Base-by-base conservation (phyloP, 805 yeast species). In the Nakazawaea siamensis region DNA sequence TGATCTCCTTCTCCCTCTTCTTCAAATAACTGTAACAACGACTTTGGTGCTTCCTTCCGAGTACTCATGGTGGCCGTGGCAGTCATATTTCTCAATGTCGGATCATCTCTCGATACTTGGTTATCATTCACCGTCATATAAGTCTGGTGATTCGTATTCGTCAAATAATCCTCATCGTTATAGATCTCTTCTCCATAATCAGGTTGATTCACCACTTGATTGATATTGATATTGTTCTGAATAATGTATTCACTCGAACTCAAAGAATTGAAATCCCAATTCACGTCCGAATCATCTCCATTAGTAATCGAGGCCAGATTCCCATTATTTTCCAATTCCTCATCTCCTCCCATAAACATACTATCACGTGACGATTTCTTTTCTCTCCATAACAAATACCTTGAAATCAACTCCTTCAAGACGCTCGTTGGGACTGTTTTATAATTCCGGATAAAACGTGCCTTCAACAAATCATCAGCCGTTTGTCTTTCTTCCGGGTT, bases 211-310 rank as follows among this genome's bases (percentile, higher is more conserved):
- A n/a, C 20, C 11, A 36, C 28, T 24, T 38, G 38, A 27, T 35
- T 49, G 12, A 53, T 45, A 40, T 73, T 67, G 29, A 80, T 75
- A 35, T 78, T 83, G 51, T 80, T 79, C 33, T 80, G 87, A 32
- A 80, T 55, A 23, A 82, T 76, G 51, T 81, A 82, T 43, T 82
- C 90, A 23, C 75, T 68, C 27, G 81, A 71, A 49, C 81, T 78
- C 36, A 84, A 58, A 1, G 92, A 81, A 54, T 86, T 95, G 49
- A 86, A 86, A 57, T 86, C 95, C 96, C 95, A 86, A 51, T 80
- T 79, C 16, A 81, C 75, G 39, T 67, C 75, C 15, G 58, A 51
- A 16, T 55, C 54, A 18, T 40, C 38, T 24, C 37, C 45, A 24
- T 48, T 55, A 34, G 53, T 57, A 10, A 40, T 7, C 34, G 45